These are phyloP conservation scores for Ilex aquifolium DNA, from an alignment of 257 asterid genomes.

Conservation along the genomic window DNA sequence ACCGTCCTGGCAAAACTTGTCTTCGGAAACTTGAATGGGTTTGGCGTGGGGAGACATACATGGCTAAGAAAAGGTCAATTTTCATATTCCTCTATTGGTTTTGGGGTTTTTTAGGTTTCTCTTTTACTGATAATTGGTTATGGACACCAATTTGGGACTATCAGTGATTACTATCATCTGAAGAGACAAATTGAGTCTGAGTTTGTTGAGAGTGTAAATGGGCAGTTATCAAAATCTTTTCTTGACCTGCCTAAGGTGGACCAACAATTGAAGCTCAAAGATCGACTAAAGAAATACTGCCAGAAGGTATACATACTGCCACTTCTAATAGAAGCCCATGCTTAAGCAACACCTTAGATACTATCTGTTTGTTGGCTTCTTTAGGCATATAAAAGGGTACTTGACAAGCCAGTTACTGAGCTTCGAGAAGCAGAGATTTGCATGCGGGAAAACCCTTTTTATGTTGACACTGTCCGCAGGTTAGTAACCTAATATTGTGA, in stretches of 20 bases:
- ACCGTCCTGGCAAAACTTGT: constrained; percentile 97
- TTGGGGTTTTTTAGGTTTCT: constrained; percentile 13
- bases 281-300: constrained; percentile 91
- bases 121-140: constrained; percentile 13
- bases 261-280: constrained; percentile 84
- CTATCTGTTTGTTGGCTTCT: constrained; percentile 15
- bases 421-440: constrained; percentile 98
- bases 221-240: constrained; percentile 63
- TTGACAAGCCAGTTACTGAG: constrained; percentile 85
- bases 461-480: constrained; percentile 99
- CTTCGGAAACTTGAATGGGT: constrained; percentile 99
- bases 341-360: constrained; percentile 11
- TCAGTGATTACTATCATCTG: constrained; percentile 84
- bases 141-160: constrained; percentile 15
- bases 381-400: constrained; percentile 94
- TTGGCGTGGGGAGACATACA: constrained; percentile 98
- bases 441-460: constrained; percentile 98
- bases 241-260: constrained; percentile 89
- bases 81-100: constrained; percentile 17
- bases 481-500: constrained; percentile 22
- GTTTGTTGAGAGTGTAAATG: constrained; percentile 54
- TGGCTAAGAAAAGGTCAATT: constrained; percentile 86
- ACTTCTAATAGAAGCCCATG: constrained; percentile 12
- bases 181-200: constrained; percentile 99
- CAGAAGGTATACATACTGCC: constrained; percentile 58